phyloP scores from a whole-genome alignment of 2,329 filamentous ascomycete species.

The Daldinia sp. region DNA sequence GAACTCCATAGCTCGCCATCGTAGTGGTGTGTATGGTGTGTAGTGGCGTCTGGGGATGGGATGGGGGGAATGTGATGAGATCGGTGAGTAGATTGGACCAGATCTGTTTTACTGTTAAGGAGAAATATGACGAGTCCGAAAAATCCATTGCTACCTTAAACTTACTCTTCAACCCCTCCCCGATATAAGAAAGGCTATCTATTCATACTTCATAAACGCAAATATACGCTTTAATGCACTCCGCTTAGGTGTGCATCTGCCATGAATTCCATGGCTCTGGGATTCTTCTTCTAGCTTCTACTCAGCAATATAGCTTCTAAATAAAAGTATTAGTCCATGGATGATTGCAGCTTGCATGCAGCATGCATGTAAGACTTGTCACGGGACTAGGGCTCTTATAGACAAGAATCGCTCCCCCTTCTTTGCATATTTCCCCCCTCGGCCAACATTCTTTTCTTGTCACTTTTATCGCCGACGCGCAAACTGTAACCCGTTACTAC shows the following conservation, averaged over 20 bases:
- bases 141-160: not conserved
- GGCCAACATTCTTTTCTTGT: not conserved
- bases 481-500: conserved; percentile 30
- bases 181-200: conserved; percentile 17
- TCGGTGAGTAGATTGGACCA: conserved; percentile 37
- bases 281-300: conserved; percentile 31
- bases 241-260: conserved; percentile 13
- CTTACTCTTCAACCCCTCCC: conserved; percentile 1
- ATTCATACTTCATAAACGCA: conserved; percentile 8
- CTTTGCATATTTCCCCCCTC: conserved; percentile 9
- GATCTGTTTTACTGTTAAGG: conserved; percentile 23
- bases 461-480: conserved; percentile 25
- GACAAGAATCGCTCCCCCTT: conserved; percentile 5
- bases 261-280: conserved; percentile 30
- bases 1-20: conserved; percentile 52
- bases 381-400: conserved; percentile 35
- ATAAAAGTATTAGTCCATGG: conserved; percentile 34
- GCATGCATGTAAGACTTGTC: conserved; percentile 42
- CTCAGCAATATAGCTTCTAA: conserved; percentile 34
- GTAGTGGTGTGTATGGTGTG: conserved; percentile 18
- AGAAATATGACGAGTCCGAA: conserved; percentile 38
- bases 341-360: conserved; percentile 42
- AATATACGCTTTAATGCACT: conserved; percentile 25
- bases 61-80: conserved; percentile 14
- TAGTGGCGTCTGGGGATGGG: conserved; percentile 18